Evolutionary conservation across 2,329 filamentous ascomycete species (phyloP).

Genomic region (Epichloe sp.): DNA sequence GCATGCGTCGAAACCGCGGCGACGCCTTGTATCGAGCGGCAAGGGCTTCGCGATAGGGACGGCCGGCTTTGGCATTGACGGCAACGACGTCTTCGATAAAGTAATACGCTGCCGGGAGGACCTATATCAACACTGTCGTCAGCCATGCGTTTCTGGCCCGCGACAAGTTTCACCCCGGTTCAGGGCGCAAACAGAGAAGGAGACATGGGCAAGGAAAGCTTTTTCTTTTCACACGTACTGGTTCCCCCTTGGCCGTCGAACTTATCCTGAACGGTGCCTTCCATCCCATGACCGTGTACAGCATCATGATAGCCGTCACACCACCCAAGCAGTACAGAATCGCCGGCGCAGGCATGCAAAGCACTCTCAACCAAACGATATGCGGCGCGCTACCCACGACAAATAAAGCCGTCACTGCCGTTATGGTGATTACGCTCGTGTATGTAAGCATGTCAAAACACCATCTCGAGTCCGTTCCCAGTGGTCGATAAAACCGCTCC

Average conservation of each 20-base stretch:
- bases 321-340: slow-evolving; percentile 35
- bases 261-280: slow-evolving; percentile 49
- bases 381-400: slow-evolving; percentile 38
- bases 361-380: slow-evolving; percentile 32
- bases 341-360: slow-evolving; percentile 38
- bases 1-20: slow-evolving; percentile 27
- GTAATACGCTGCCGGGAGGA: slow-evolving; percentile 49
- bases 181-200: no score
- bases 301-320: slow-evolving; percentile 24
- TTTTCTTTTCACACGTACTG: slow-evolving; percentile 11
- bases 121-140: slow-evolving; percentile 13
- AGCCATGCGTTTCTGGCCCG: background rate
- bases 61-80: slow-evolving; percentile 48
- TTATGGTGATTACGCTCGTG: slow-evolving; percentile 33
- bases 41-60: slow-evolving; percentile 27
- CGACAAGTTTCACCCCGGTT: no score
- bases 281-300: slow-evolving; percentile 24
- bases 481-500: slow-evolving; percentile 35
- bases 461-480: slow-evolving; percentile 33
- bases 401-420: slow-evolving; percentile 34
- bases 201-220: background rate
- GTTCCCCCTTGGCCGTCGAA: slow-evolving; percentile 41
- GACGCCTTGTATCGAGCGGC: slow-evolving; percentile 28
- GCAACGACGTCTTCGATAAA: slow-evolving; percentile 55
- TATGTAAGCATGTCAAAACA: slow-evolving; percentile 36